Conservation (phyloP, 2,329 filamentous ascomycete species). For the Scleromitrula shiraiana region DNA sequence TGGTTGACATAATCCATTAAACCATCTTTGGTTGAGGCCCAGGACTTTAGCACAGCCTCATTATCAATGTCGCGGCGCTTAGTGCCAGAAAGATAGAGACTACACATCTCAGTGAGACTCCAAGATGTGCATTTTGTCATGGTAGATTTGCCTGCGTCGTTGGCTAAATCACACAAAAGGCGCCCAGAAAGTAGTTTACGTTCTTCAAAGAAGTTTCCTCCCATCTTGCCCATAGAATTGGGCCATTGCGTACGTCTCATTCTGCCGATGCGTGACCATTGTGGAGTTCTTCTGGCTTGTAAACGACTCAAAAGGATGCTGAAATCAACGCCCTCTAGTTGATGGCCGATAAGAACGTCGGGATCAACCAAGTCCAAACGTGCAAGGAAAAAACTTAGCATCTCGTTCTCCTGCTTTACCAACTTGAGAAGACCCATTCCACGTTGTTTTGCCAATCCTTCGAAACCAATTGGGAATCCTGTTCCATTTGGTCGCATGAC, state of each 20-base stretch:
- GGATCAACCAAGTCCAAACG: conserved; percentile 83
- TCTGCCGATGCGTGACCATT: conserved; percentile 89
- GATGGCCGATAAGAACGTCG: conserved; percentile 88
- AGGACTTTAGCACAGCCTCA: conserved; percentile 77
- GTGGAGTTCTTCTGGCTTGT: conserved; percentile 81
- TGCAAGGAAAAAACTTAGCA: conserved; percentile 82
- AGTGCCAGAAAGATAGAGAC: conserved; percentile 65
- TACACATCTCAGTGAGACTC: conserved; percentile 97
- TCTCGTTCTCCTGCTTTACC: conserved; percentile 74
- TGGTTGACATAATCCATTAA: conserved; percentile 91
- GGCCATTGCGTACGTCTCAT: conserved; percentile 83
- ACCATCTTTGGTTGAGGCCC: conserved; percentile 75
- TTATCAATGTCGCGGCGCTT: conserved; percentile 76
- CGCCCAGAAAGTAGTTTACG: conserved; percentile 83
- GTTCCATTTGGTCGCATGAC: conserved; percentile 73
- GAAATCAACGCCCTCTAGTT: conserved; percentile 95
- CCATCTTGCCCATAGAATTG: conserved; percentile 72
- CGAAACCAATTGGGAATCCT: conserved; percentile 80
- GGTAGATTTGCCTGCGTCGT: conserved; percentile 92
- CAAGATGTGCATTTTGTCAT: conserved; percentile 98
- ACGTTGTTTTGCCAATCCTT: conserved; percentile 61
- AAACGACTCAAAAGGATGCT: conserved; percentile 82
- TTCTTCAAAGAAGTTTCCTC: conserved; percentile 88
- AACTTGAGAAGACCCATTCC: conserved; percentile 71
- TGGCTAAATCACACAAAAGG: conserved; percentile 86